Conservation (phyloP, 148 eudicot species). For the Chenopodium album region DNA sequence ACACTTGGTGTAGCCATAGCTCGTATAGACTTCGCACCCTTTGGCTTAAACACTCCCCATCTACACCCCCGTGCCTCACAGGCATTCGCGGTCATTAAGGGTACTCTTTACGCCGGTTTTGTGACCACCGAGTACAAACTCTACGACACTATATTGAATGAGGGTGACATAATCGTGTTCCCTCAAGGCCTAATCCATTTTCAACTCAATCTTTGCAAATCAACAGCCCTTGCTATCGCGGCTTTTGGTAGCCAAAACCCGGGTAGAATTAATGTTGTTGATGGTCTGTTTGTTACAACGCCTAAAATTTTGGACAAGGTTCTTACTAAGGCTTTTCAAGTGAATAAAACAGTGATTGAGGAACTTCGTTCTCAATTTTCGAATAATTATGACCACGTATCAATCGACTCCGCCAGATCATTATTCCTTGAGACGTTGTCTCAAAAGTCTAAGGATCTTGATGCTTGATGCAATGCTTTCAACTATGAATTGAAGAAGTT, state of each 20-base stretch:
- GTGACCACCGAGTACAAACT: conserved; percentile 20
- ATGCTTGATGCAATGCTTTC: too few species aligned
- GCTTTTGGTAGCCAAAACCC: conserved; percentile 30
- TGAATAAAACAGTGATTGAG: conserved; percentile 4
- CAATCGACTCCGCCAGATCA: neutral
- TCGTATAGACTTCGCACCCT: conserved; percentile 22
- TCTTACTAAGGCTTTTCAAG: conserved; percentile 23
- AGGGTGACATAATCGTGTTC: conserved; percentile 30
- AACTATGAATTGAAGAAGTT: too few species aligned
- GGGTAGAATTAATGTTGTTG: conserved; percentile 9
- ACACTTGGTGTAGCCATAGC: conserved; percentile 28
- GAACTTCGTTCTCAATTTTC: conserved; percentile 14
- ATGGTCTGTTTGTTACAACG: conserved; percentile 18
- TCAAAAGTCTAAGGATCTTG: too few species aligned
- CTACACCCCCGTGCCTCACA: conserved; percentile 31
- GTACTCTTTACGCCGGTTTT: conserved; percentile 24
- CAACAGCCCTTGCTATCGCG: conserved; percentile 20
- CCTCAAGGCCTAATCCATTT: conserved; percentile 33
- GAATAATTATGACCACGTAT: too few species aligned
- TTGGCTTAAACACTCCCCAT: conserved; percentile 29
- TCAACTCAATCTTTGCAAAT: conserved; percentile 20
- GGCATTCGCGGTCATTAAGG: conserved; percentile 13
- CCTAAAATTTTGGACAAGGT: conserved; percentile 21
- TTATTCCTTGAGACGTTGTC: too few species aligned
- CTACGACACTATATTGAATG: conserved; percentile 8